A percentile compares a stretch with the other conserved stretches of the same genome.
Evolutionary conservation across 345 rosid genomes (phyloP).

Genomic region (Eucalyptus victrix): DNA sequence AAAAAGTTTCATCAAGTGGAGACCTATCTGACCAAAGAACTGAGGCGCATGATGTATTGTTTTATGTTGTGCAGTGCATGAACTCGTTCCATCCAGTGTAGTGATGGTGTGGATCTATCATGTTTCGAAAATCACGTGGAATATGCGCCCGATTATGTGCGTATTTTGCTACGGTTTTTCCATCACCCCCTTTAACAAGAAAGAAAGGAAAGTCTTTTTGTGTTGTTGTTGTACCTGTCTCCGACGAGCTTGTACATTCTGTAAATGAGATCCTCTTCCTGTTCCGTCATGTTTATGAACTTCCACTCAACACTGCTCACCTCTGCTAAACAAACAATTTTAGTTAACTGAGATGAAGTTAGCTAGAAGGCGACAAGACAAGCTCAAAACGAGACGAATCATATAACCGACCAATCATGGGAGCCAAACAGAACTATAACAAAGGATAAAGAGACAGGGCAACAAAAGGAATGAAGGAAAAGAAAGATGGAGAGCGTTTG

Average conservation of each 20-base stretch:
- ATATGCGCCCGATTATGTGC: not conserved
- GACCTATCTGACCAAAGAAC: not conserved
- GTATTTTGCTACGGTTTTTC: not conserved
- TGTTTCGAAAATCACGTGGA: not conserved
- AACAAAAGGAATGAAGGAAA: not conserved
- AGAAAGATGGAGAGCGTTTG: not conserved
- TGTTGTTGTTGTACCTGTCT: conserved; percentile 29
- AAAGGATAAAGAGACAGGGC: not conserved
- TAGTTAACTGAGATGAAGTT: not conserved
- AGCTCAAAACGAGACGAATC: not conserved
- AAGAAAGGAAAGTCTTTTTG: not conserved
- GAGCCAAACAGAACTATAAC: not conserved
- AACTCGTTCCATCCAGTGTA: not conserved
- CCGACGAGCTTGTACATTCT: conserved; percentile 88
- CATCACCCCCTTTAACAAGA: not conserved
- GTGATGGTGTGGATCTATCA: not conserved
- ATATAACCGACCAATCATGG: not conserved
- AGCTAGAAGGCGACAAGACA: not conserved
- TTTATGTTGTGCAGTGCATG: not conserved
- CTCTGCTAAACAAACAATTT: conserved; percentile 14
- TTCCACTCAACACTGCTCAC: conserved; percentile 90
- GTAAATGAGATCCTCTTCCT: conserved; percentile 81
- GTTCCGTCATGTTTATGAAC: conserved; percentile 69
- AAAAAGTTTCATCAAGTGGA: not conserved
- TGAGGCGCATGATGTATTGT: not conserved